Evolutionary conservation across 1,284 basidiomycete genomes (phyloP).

Genomic region (Ustilago cynodontis): DNA sequence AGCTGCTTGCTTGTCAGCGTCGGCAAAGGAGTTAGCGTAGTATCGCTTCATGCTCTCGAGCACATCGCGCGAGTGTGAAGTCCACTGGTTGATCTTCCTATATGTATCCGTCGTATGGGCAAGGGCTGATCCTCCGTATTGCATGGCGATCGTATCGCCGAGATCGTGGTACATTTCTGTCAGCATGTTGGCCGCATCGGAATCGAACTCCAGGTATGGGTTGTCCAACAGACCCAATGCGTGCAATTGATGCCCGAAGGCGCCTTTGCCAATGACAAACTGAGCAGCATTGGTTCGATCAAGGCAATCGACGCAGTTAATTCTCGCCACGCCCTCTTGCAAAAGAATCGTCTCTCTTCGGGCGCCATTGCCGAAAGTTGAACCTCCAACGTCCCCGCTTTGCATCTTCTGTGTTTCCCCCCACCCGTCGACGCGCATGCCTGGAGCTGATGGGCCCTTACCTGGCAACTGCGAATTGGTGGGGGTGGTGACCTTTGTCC

Average conservation of each 20-base stretch:
- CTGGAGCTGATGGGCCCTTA: not conserved
- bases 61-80: conserved; percentile 95
- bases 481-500: not conserved
- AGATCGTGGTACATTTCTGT: conserved; percentile 94
- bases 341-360: conserved; percentile 75
- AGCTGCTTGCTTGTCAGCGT: conserved; percentile 96
- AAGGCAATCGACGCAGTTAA: conserved; percentile 84
- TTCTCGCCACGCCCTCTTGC: conserved; percentile 83
- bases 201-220: conserved; percentile 90
- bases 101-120: conserved; percentile 98
- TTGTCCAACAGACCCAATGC: conserved; percentile 81
- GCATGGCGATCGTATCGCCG: conserved; percentile 83
- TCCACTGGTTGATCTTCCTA: conserved; percentile 92
- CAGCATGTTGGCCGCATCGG: conserved; percentile 94
- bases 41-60: conserved; percentile 96
- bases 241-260: conserved; percentile 93
- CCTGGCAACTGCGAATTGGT: conserved; percentile 5
- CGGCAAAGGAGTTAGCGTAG: conserved; percentile 87
- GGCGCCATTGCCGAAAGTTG: not conserved
- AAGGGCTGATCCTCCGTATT: conserved; percentile 80
- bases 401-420: not conserved
- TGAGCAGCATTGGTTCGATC: conserved; percentile 95
- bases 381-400: not conserved
- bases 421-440: conserved; percentile 1
- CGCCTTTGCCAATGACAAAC: conserved; percentile 96